Evolutionary conservation across 2,329 filamentous ascomycete genomes (phyloP), one percentile per base, ranked within the genome.

Genomic region (Aspergillus sp.): DNA sequence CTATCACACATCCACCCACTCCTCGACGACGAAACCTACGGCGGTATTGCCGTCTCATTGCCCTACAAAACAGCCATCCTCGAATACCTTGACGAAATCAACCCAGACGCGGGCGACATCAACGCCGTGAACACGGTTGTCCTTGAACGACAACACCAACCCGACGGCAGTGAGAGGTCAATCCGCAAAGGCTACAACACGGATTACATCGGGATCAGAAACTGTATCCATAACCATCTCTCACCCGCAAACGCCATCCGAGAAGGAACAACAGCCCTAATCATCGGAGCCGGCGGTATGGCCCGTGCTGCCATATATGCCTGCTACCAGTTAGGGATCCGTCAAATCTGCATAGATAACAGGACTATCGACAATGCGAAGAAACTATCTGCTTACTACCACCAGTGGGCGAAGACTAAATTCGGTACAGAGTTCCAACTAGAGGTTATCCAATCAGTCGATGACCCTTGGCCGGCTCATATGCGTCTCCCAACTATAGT

Each of bases 291-390:
- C 17, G 64, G 66, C 5, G 65, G 62, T n/a, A 68, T 68, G 66
- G 66, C 66, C 15, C 65, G 64, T 2, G 70, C 69, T 1, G 69
- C 68, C 6, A 59, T 71, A 2, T 72, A 70, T 41, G 62, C 67
- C 12, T 64, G 63, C 24, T 61, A 59, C 19, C 52, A 15, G 17
- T 14, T 50, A 0, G 47, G 47, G 0, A 23, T 50, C 2, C 47
- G 33, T 5, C 19, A 11, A 4, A 40, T 50, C 47, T 50, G 33
- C 35, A 50, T 50, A 19, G 39, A 40, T 11, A 50, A 50, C 35
- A 14, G 47, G 27, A 50, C 47, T 2, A 7, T 24, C 1, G 17
- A 11, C 12, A 39, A 50, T 40, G 47, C 47, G 2, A 12, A 50
- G 35, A 12, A 8, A 3, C 47, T 50, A 3, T 35, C 47, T 2